Evolutionary conservation across 192 early-diverging fungal genomes (phyloP).

Genomic region (Backusella liffmaniae): DNA sequence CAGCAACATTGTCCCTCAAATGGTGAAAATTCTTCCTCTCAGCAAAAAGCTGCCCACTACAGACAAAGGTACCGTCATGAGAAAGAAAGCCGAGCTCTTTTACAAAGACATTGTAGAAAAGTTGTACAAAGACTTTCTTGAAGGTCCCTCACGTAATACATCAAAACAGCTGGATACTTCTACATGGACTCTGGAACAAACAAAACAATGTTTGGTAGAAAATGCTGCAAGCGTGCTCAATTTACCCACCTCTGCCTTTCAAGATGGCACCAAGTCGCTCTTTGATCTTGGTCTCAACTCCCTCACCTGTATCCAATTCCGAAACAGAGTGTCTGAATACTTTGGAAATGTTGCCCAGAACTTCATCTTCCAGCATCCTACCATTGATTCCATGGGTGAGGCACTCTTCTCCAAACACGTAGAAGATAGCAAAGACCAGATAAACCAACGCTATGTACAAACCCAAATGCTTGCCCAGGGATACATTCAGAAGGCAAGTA

Average conservation of each 20-base stretch:
- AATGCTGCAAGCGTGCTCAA: neutral
- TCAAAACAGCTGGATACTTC: neutral
- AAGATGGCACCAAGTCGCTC: neutral
- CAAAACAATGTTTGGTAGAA: neutral
- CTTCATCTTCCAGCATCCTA: conserved; percentile 27
- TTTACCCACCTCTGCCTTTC: neutral
- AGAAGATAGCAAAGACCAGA: neutral
- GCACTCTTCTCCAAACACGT: neutral
- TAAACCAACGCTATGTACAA: neutral
- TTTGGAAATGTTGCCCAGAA: conserved; percentile 18
- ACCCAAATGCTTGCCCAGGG: conserved; percentile 3
- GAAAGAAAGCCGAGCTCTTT: conserved; percentile 5
- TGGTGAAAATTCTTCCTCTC: conserved; percentile 31
- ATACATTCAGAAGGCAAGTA: conserved; percentile 13
- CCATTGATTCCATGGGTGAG: neutral
- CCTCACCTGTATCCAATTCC: conserved; percentile 15
- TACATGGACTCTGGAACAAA: neutral
- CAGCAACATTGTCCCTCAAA: conserved; percentile 19
- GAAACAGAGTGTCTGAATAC: conserved; percentile 8
- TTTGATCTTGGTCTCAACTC: conserved; percentile 36
- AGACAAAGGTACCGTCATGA: conserved; percentile 29
- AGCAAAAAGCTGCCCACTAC: conserved; percentile 1
- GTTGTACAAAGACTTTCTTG: neutral
- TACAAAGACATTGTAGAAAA: neutral
- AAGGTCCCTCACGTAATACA: conserved; percentile 1